Conservation (phyloP, 2,329 filamentous ascomycete species). For the Neonectria hederae region DNA sequence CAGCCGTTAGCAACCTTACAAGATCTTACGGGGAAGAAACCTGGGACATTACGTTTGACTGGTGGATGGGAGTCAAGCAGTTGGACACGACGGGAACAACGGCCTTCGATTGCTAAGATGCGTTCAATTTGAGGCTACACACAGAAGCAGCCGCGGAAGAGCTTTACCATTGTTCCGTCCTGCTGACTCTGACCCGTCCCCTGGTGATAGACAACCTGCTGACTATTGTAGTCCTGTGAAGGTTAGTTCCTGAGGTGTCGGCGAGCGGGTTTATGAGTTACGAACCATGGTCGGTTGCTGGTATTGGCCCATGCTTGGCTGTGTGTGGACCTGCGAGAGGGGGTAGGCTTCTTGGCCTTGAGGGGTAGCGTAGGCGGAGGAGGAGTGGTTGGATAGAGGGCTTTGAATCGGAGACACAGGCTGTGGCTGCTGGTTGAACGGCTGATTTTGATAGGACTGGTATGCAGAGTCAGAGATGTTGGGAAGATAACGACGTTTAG, state of each 20-base stretch:
- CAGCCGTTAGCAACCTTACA: conserved; percentile 21
- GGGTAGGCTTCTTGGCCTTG: conserved; percentile 24
- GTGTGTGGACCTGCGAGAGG: conserved; percentile 23
- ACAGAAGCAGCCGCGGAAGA: conserved; percentile 42
- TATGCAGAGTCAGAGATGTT: conserved; percentile 14
- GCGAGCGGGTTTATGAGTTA: background rate
- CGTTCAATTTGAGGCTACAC: conserved; percentile 39
- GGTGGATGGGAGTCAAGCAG: conserved; percentile 1
- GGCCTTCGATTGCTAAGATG: conserved; percentile 36
- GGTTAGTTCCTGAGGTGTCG: conserved; percentile 9
- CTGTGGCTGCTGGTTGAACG: conserved; percentile 34
- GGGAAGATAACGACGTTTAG: background rate
- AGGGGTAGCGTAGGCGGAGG: conserved; percentile 26
- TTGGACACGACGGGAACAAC: conserved; percentile 16
- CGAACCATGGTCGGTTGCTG: conserved; percentile 35
- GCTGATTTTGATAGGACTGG: conserved; percentile 38
- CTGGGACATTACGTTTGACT: conserved; percentile 2
- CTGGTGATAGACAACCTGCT: conserved; percentile 37
- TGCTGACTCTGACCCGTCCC: conserved; percentile 33
- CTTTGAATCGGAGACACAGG: conserved; percentile 35
- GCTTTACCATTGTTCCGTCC: conserved; percentile 42
- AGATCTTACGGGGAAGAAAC: background rate
- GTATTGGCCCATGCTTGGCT: conserved; percentile 32
- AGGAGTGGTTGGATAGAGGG: conserved; percentile 27
- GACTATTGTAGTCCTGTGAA: conserved; percentile 28